Base-by-base conservation (phyloP, 306 rosid genomes). In the Cyamopsis tetragonoloba region DNA sequence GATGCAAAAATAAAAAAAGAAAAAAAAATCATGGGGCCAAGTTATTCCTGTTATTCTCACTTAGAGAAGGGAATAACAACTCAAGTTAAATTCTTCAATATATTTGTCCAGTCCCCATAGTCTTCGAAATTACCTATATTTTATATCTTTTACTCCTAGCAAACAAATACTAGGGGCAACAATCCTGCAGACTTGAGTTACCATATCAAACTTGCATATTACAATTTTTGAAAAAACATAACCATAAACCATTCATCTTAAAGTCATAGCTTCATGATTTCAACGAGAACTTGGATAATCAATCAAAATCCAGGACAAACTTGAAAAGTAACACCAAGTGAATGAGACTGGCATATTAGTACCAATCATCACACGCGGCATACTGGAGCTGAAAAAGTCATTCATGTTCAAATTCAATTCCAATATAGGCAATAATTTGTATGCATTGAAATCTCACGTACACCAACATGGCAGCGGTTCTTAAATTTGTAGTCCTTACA, bases 401-500 rank as follows among this genome's bases (percentile, higher is more conserved):
- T 34, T 65, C 59, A 57, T 9, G 12, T 55, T 47, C 59, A 35
- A 35, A 17, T 35, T 27, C 37, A 61, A 62, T 42, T 61, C 47
- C 51, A 31, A 35, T 24, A 51, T 42, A 13, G 58, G 32, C 20
- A 69, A 24, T 58, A 56, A 32, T 61, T 31, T 44, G 59, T 28
- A 18, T 7, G 43, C 37, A 13, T 28, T 59, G 41, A 50, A 38
- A 49, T 34, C 22, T 49, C 39, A 56, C 34, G 62, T 57, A 49
- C 3, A 31, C 55, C 37, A n/a, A 19, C 35, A 20, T 20, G 41
- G 26, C 26, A 22, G 31, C 49, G 24, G n/a, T 7, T 57, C 66
- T 51, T 50, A 50, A 72, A 50, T 57, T 58, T 72, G 82, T 62
- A 24, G 67, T 32, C 60, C 71, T 53, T 23, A 41, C 57, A 23